Conservation (phyloP, 2,329 filamentous ascomycete species). For the Thelonectria olida region DNA sequence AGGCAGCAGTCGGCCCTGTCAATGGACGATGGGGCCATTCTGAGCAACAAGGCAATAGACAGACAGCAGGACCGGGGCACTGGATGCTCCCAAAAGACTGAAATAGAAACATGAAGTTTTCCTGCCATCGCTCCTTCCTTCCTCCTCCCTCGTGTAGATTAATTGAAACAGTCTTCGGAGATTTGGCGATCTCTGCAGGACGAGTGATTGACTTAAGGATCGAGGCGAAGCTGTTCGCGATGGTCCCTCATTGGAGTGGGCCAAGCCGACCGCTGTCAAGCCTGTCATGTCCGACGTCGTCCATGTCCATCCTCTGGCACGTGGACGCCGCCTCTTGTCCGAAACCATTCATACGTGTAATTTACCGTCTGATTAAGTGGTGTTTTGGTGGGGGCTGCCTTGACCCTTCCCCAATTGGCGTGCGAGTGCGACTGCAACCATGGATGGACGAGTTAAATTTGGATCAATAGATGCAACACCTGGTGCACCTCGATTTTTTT, state of each 20-base stretch:
- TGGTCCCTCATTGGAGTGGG: constrained; percentile 24
- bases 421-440: background rate
- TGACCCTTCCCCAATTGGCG: background rate
- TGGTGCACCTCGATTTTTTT: too few relatives aligned
- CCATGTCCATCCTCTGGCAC: constrained; percentile 9
- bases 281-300: too few relatives aligned
- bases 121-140: constrained; percentile 1
- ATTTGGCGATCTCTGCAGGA: background rate
- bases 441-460: background rate
- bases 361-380: background rate
- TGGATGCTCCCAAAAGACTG: constrained; percentile 29
- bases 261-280: constrained; percentile 8
- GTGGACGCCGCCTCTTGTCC: too few relatives aligned
- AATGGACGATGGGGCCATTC: constrained; percentile 18
- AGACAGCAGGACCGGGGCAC: constrained; percentile 24
- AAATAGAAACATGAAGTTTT: constrained; percentile 32
- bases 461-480: background rate
- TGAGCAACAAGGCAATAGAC: constrained; percentile 9
- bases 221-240: constrained; percentile 13
- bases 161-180: background rate
- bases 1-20: constrained; percentile 25
- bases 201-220: background rate
- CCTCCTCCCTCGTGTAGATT: background rate
- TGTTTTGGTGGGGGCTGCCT: background rate
- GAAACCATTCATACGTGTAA: background rate